phyloP scores from a whole-genome alignment of 1,284 basidiomycete genomes.

The Leccinum ponderosum region DNA sequence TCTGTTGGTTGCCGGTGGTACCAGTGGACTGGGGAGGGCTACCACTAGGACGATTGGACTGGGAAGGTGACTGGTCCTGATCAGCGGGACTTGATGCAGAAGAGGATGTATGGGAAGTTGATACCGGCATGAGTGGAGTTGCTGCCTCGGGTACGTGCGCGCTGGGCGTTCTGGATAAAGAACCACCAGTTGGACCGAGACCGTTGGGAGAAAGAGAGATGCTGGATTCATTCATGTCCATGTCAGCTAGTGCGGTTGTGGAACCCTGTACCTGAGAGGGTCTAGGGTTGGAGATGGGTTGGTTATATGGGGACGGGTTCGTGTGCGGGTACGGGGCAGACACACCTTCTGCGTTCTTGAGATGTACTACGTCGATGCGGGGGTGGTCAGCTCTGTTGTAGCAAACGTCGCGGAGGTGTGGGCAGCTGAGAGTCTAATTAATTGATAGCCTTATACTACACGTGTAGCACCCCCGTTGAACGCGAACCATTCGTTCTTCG shows the following conservation, averaged over 20 bases:
- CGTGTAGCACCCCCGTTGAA: background rate
- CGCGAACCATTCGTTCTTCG: too few relatives aligned
- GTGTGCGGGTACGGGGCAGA: conserved; percentile 17
- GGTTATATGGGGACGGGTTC: conserved; percentile 33
- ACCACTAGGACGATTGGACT: conserved; percentile 20
- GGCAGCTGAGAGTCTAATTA: conserved; percentile 49
- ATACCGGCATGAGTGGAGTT: conserved; percentile 36
- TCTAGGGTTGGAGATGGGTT: conserved; percentile 75
- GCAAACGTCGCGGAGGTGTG: conserved; percentile 72
- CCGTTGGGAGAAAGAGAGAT: conserved; percentile 51
- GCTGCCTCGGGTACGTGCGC: conserved; percentile 50
- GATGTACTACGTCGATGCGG: conserved; percentile 68
- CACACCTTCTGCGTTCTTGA: conserved; percentile 82
- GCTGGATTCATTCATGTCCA: conserved; percentile 56
- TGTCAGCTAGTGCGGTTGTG: conserved; percentile 55
- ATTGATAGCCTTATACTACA: too few relatives aligned
- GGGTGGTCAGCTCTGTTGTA: conserved; percentile 70
- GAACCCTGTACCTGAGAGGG: conserved; percentile 62
- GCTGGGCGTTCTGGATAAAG: conserved; percentile 55
- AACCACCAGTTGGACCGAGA: conserved; percentile 34
- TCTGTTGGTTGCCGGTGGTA: conserved; percentile 43
- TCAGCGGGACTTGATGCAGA: conserved; percentile 25
- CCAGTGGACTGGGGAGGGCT: conserved; percentile 25
- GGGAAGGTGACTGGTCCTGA: conserved; percentile 19
- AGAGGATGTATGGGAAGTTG: conserved; percentile 38